Conservation (phyloP, 148 eudicot species). For the Fagopyrum homotropicum region DNA sequence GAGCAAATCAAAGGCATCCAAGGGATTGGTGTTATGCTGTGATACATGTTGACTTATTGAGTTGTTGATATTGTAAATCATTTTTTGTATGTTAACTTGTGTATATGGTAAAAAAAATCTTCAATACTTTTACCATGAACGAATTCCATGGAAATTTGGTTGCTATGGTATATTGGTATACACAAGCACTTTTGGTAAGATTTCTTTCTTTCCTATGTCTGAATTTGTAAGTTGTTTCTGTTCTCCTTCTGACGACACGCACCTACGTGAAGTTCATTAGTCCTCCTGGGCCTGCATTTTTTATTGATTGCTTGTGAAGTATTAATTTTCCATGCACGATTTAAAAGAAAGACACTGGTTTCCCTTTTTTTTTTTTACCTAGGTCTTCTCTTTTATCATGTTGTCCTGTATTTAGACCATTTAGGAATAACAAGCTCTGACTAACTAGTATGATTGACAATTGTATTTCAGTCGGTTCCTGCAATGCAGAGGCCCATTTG, state of each 20-base stretch:
- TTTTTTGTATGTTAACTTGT: background rate
- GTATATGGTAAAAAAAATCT: background rate
- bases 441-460: background rate
- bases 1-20: background rate
- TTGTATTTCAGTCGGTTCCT: conserved; percentile 70
- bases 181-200: background rate
- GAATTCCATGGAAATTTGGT: too few relatives aligned
- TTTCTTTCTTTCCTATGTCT: background rate
- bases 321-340: background rate
- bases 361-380: background rate
- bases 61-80: background rate
- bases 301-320: background rate
- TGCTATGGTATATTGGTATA: background rate
- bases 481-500: conserved; percentile 98
- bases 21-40: background rate
- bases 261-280: background rate
- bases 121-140: background rate
- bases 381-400: background rate
- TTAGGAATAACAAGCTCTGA: background rate
- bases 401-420: background rate
- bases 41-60: background rate
- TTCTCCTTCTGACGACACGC: background rate
- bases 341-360: background rate
- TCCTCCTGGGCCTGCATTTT: background rate
- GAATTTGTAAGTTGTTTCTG: background rate